A percentile compares a stretch with the other conserved stretches of the same genome.
These are phyloP conservation scores for Sphaerulina vaccinii DNA, from an alignment of 2,329 filamentous ascomycete genomes.

Conservation along the genomic window DNA sequence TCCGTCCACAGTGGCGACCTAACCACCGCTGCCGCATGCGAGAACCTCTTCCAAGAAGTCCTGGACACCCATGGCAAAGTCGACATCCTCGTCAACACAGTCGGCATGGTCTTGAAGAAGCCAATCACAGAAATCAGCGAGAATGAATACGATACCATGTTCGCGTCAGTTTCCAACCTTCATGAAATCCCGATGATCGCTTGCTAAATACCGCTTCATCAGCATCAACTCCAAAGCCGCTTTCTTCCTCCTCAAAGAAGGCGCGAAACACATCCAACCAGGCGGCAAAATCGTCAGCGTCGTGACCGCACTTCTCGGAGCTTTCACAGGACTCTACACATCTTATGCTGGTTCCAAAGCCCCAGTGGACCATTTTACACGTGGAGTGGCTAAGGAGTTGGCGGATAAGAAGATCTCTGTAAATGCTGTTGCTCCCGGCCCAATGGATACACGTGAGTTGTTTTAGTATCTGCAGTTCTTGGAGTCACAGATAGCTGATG, in stretches of 20 bases:
- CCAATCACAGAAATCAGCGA: slow-evolving; percentile 46
- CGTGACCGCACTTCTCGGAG: background rate
- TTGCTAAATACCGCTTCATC: slow-evolving; percentile 8
- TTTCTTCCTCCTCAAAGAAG: slow-evolving; percentile 14
- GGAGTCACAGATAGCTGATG: too few species aligned
- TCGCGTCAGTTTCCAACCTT: slow-evolving; percentile 34
- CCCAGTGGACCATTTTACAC: too few species aligned
- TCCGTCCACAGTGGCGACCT: slow-evolving; percentile 47
- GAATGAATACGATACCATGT: slow-evolving; percentile 50
- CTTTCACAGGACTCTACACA: too few species aligned
- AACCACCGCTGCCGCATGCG: slow-evolving; percentile 43
- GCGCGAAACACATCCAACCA: background rate
- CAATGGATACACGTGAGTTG: too few species aligned
- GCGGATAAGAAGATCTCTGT: too few species aligned
- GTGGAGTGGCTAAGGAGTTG: too few species aligned
- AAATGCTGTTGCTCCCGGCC: too few species aligned
- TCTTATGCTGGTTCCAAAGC: too few species aligned
- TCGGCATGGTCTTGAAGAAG: slow-evolving; percentile 52
- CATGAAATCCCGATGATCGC: background rate
- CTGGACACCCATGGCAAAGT: slow-evolving; percentile 45
- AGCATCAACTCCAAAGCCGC: slow-evolving; percentile 22
- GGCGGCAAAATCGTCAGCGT: background rate
- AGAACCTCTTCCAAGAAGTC: slow-evolving; percentile 43
- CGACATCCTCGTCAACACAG: slow-evolving; percentile 51
- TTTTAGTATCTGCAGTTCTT: too few species aligned